Conservation (phyloP, 345 rosid genomes). For the Fremontodendron californicum region DNA sequence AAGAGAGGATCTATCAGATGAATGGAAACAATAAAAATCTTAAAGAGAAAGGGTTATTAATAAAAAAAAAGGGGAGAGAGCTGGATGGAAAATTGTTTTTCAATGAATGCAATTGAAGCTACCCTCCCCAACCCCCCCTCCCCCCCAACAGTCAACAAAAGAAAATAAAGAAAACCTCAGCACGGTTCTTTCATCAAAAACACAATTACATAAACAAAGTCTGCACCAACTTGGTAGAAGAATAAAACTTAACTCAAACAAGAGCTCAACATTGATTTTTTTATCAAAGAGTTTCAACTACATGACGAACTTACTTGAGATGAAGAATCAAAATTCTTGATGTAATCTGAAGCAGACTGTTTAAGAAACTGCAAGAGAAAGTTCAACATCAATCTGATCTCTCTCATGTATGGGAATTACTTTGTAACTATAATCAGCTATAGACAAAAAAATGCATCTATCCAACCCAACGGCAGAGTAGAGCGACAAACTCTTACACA, state of each 20-base stretch:
- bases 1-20: conserved; percentile 6
- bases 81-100: background rate
- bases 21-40: background rate
- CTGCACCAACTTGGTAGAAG: background rate
- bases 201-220: background rate
- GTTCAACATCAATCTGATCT: background rate
- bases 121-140: background rate
- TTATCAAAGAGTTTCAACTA: background rate
- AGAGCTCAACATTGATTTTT: background rate
- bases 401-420: background rate
- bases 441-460: background rate
- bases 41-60: background rate
- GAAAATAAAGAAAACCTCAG: background rate
- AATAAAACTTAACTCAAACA: background rate
- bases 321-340: conserved; percentile 70
- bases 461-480: background rate
- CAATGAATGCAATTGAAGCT: background rate
- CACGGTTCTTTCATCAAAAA: background rate
- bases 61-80: background rate
- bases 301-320: conserved; percentile 52
- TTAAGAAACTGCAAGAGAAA: conserved; percentile 67
- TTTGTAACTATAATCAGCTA: background rate
- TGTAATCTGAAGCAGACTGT: conserved; percentile 62
- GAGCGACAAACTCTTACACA: background rate
- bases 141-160: background rate